phyloP scores from a whole-genome alignment of 768 basidiomycete species.

The Hericium erinaceus region DNA sequence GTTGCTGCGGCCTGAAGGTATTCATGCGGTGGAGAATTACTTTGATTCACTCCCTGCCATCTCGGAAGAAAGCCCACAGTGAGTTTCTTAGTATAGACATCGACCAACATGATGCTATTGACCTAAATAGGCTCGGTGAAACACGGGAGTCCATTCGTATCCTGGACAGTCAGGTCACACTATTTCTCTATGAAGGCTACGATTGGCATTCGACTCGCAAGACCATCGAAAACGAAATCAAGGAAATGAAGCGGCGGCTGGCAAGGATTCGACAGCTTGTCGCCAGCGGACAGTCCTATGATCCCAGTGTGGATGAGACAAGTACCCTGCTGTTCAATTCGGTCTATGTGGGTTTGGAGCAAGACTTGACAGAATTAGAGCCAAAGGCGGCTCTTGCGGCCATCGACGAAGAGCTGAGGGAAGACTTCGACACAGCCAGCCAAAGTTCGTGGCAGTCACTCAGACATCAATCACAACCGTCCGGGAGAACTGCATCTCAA shows the following conservation, averaged over 20 bases:
- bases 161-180: conserved; percentile 47
- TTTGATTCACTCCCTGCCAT: conserved; percentile 57
- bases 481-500: conserved; percentile 13
- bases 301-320: conserved; percentile 62
- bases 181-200: conserved; percentile 88
- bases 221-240: conserved; percentile 80
- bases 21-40: conserved; percentile 68
- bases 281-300: conserved; percentile 80
- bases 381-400: conserved; percentile 75
- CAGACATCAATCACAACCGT: conserved; percentile 31
- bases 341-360: conserved; percentile 83
- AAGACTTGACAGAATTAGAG: conserved; percentile 66
- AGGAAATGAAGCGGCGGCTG: conserved; percentile 77
- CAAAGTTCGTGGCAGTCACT: conserved; percentile 90
- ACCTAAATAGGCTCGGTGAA: conserved; percentile 6
- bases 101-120: conserved; percentile 2
- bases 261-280: conserved; percentile 88
- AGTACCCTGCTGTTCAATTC: conserved; percentile 86
- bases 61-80: conserved; percentile 38
- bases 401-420: conserved; percentile 84
- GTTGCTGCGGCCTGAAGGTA: conserved; percentile 52
- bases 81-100: conserved; percentile 16
- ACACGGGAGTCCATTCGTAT: conserved; percentile 39
- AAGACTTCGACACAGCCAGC: conserved; percentile 60
- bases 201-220: conserved; percentile 86